Evolutionary conservation across 1,284 basidiomycete genomes (phyloP), one percentile per base, ranked within the genome.

Genomic region (Trametes sp.): DNA sequence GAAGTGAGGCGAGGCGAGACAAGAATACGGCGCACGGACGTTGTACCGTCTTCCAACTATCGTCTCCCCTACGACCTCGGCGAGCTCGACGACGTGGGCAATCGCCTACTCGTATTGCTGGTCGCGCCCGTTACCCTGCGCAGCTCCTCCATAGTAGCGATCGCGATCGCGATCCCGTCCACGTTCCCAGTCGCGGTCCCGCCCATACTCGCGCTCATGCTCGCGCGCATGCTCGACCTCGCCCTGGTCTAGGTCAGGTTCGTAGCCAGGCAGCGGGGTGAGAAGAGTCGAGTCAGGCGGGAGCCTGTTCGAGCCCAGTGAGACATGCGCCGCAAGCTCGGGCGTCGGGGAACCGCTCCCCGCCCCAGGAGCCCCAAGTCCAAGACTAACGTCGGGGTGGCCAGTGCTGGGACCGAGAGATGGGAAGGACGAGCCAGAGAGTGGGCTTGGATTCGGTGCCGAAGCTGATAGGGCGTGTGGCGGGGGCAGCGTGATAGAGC

Each of bases 281-380:
- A 85, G 73, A 50, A 85, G 78, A 9, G 83, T 84, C 70, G 81
- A 83, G 67, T 83, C 79, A 28, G 78, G 72, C 31, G 83, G 78
- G 35, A 84, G 75, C 36, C 77, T 70, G 68, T 76, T 77, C 55
- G 69, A 70, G 2, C 75, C 74, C 19, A 74, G 70, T 13, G 69
- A 64, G 45, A 72, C 71, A 52, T 73, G 72, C 50, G 69, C 66
- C 23, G 63, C 60, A 52, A 68, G 69, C 58, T 68, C 66, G 21
- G 63, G 68, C 21, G 68, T 59, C 19, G 63, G 57, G 13, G 66
- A 64, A 19, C 65, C 66, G 49, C 66, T 60, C 29, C 59, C 69
- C 23, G 52, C 46, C 23, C 59, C 54, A 19, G 61, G 55, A 3
- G 49, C 57, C 13, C 60, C 49, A 24, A 64, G 50, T 23, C 57